Evolutionary conservation across 2,329 filamentous ascomycete species (phyloP).

Genomic region (Pseudocercospora ulei): DNA sequence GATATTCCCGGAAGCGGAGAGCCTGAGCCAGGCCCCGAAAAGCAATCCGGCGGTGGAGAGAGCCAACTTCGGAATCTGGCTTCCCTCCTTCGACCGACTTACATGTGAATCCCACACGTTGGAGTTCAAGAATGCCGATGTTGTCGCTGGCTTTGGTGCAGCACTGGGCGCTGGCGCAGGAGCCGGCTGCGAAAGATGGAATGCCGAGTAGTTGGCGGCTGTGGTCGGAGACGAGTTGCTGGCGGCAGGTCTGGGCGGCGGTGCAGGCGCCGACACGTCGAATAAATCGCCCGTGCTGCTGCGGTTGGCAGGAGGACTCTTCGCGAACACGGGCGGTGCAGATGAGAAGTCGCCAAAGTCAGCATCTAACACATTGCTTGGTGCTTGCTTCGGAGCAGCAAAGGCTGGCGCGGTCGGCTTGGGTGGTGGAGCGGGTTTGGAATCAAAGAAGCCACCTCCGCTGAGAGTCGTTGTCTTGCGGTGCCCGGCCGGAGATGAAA

Average conservation of each 20-base stretch:
- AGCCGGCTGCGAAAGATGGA: slow-evolving; percentile 59
- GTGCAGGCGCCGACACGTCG: slow-evolving; percentile 49
- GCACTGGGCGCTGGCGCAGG: slow-evolving; percentile 36
- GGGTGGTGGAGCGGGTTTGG: slow-evolving; percentile 44
- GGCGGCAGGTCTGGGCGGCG: slow-evolving; percentile 33
- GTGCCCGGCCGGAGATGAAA: slow-evolving; percentile 47
- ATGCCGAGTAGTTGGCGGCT: slow-evolving; percentile 45
- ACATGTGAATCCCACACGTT: slow-evolving; percentile 70
- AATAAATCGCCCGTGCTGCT: slow-evolving; percentile 67
- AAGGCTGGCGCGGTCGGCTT: slow-evolving; percentile 30
- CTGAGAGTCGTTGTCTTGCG: slow-evolving; percentile 41
- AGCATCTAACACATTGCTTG: slow-evolving; percentile 42
- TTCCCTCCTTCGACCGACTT: no score
- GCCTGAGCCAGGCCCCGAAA: no score
- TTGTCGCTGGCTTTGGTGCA: slow-evolving; percentile 18
- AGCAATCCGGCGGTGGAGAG: no score
- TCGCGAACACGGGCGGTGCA: slow-evolving; percentile 40
- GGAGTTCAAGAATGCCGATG: slow-evolving; percentile 9
- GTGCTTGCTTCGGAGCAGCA: slow-evolving; percentile 43
- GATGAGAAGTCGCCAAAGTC: slow-evolving; percentile 53
- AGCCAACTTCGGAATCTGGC: no score
- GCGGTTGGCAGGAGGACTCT: slow-evolving; percentile 40
- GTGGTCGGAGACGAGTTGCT: slow-evolving; percentile 30
- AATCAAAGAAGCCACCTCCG: slow-evolving; percentile 76
- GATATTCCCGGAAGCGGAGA: no score